Base-by-base conservation (phyloP, 1,284 basidiomycete genomes). In the Sporisorium graminicola region DNA sequence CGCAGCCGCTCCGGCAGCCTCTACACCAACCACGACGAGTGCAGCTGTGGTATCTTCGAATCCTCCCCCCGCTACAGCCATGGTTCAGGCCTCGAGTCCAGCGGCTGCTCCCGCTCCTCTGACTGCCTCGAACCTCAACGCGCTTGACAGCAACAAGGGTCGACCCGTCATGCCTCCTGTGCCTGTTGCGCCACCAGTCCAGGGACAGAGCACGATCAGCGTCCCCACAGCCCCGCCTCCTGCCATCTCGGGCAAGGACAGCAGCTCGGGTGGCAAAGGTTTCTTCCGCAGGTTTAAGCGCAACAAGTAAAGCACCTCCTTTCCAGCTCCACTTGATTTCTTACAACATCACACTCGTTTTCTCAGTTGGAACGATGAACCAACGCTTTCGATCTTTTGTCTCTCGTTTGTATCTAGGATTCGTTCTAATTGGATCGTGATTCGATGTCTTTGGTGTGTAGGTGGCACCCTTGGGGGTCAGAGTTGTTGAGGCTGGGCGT, bases 201-300 rank as follows among this genome's bases (percentile, higher is more conserved):
- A 49, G 5, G 74, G 74, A 5, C 64, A 65, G 31, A 70, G 64
- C 60, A 57, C 56, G 18, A 67, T 71, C 31, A 76, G 60, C 42
- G 58, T 76, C 5, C 74, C 74, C 55, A 71, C 74, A 3, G 74
- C 74, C 22, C 74, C 74, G 5, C 74, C 74, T 14, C 74, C 74
- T 7, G 74, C 74, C 8, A 65, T 65, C 56, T 58, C 62, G n/a
- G 69, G 69, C 33, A 66, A 65, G 29, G 51, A 49, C 16, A 61
- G 59, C 43, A 61, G 58, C 50, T 35, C 44, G 7, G 65, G 55
- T 5, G 57, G 68, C 24, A 75, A 75, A 42, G 68, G 74, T 29
- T 68, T 76, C 62, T 76, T 76, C 55, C 35, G 65, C 44, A 35
- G 73, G 16, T 75, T 75, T 57, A 76, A 68, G 61, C 64, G 58